Percentiles rank a stretch among this genome's conserved stretches.
phyloP scores from a whole-genome alignment of 345 rosid genomes.

The Lepidium aucheri region DNA sequence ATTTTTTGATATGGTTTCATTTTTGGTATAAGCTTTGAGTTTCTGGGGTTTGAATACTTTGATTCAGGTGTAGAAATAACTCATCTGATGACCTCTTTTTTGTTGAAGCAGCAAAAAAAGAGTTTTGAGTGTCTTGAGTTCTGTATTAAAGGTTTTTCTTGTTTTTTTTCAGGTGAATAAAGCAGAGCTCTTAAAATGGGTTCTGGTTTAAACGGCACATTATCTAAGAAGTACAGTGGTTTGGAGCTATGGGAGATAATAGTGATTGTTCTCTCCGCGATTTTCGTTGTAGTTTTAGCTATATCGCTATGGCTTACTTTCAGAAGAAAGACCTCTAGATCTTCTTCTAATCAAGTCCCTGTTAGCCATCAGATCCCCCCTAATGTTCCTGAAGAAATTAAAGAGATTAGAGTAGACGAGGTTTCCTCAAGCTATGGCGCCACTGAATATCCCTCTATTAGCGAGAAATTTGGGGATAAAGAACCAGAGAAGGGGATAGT shows the following conservation, averaged over 20 bases:
- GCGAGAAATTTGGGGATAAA: slow-evolving; percentile 20
- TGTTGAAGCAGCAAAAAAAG: neutral
- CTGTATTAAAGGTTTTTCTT: neutral
- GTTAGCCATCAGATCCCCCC: slow-evolving; percentile 38
- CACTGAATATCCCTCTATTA: slow-evolving; percentile 22
- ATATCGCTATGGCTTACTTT: slow-evolving; percentile 64
- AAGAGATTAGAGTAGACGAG: slow-evolving; percentile 78
- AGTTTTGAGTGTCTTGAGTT: neutral
- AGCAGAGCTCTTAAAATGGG: slow-evolving; percentile 37
- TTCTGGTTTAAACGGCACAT: slow-evolving; percentile 42
- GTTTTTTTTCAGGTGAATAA: slow-evolving; percentile 26
- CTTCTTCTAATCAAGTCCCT: slow-evolving; percentile 37
- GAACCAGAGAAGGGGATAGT: slow-evolving; percentile 22
- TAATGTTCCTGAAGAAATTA: slow-evolving; percentile 68
- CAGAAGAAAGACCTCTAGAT: slow-evolving; percentile 25
- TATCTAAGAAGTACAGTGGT: slow-evolving; percentile 48
- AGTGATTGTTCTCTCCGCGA: slow-evolving; percentile 49
- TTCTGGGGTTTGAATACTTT: neutral
- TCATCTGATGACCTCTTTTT: neutral
- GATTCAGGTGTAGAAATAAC: neutral
- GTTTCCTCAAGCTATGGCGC: slow-evolving; percentile 54
- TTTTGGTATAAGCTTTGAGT: neutral
- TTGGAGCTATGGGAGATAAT: slow-evolving; percentile 69
- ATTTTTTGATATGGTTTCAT: neutral
- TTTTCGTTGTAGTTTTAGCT: slow-evolving; percentile 43